Base-by-base conservation (phyloP, 768 basidiomycete genomes). In the Russula sp. region DNA sequence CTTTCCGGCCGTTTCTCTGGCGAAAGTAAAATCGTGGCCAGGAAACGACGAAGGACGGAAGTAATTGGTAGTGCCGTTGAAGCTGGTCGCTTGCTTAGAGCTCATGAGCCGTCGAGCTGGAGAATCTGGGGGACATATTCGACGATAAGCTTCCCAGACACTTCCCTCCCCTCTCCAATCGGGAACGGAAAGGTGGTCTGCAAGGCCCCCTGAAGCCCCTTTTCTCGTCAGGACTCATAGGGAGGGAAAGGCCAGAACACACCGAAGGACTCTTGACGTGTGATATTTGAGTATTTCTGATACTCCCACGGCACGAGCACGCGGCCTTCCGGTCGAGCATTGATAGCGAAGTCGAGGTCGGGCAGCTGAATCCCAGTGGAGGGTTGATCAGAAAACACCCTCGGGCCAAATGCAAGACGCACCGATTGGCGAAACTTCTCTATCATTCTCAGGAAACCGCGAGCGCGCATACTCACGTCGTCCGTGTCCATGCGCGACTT, bases 231-330 rank as follows among this genome's bases (percentile, higher is more conserved):
- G 9, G 9, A n/a, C 48, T 40, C 27, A 40, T 14, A 27, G 49
- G 39, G 39, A 48, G 22, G 62, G 4, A 52, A 64, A 37, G 50
- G 55, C 32, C 53, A 35, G 72, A 50, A 61, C 61, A n/a, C 61
- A 76, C 77, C 72, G 40, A 73, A 71, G 4, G 72, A 66, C 49
- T 75, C 74, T 68, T 75, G 74, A 13, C 34, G 48, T 0, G 93
- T 90, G 52, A 86, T 73, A 71, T 94, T 95, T 6, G 89, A 82
- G 69, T 82, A 86, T 44, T 76, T 71, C n/a, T 79, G 79, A 68
- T 91, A 84, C 71, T 96, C 94, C 94, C 94, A 97, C 47, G 94
- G 90, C 5, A 96, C 87, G 14, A 99, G 79, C 8, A 99, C 85
- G 16, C 97, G 87, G 11, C 96, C 92, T 75, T 98, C 97, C 0